Evolutionary conservation across 176 grass and related monocot species (phyloP), one percentile per base, ranked within the genome.

Genomic region (Avena eriantha): DNA sequence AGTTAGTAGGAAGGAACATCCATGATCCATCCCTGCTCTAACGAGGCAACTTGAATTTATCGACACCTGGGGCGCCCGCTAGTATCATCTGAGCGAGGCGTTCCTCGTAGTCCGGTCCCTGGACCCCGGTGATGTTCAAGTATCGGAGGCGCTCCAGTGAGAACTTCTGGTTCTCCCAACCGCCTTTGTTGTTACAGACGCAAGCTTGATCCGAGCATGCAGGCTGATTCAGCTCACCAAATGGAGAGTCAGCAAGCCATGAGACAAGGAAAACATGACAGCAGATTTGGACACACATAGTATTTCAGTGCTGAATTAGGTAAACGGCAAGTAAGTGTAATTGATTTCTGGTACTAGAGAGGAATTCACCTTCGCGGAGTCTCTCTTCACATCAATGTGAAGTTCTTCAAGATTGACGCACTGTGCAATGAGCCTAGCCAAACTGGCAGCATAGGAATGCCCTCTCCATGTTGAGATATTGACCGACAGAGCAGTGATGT

Each of bases 391-490:
- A 5, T 73, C 69, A 12, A 73, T 73, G 41, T 22, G 41, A 6
- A 73, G 69, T 22, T 73, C 41, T 47, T 47, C 69, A 15, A 73
- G 69, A 73, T 73, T 73, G 41, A 43, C 45, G 69, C 69, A 73
- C n/a, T 47, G 41, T 73, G 69, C 39, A 47, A 73, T 47, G 41
- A 73, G 69, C 41, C 41, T 47, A 15, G 69, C 69, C 41, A 73
- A 73, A 47, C 69, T 73, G 41, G 69, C n/a, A 73, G 69, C 69
- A 73, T 73, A 73, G 21, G 69, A 73, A 47, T 73, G 69, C 5
- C 69, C 69, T 5, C n/a, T 46, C 69, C 69, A 47, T 46, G 69
- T 46, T 73, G 21, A 3, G 41, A 73, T 46, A 73, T 5, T 73
- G 39, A 73, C 41, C 0, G 21, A 47, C 11, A 47, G 69, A 73